Evolutionary conservation across 148 eudicot species (phyloP).

Genomic region (Hydrangea macrophylla): DNA sequence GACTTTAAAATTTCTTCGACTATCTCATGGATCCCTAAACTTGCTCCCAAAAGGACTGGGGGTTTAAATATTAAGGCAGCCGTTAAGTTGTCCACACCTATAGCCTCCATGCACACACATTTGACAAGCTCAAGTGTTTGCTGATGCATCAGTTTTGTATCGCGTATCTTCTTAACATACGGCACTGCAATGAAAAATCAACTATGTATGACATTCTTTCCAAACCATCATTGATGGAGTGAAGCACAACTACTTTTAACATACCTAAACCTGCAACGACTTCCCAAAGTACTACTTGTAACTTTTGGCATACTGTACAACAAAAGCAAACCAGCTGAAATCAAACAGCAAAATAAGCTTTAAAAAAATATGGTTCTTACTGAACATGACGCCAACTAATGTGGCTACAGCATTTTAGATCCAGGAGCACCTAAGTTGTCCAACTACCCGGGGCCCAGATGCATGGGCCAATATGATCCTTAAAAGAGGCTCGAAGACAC

Average conservation of each 20-base stretch:
- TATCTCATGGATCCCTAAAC: slow-evolving; percentile 26
- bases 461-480: too few relatives aligned
- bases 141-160: slow-evolving; percentile 7
- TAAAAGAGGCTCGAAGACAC: too few relatives aligned
- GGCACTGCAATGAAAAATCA: slow-evolving; percentile 17
- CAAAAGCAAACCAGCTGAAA: slow-evolving; percentile 1
- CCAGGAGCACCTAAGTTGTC: too few relatives aligned
- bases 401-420: too few relatives aligned
- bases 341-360: too few relatives aligned
- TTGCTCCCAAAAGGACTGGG: slow-evolving; percentile 16
- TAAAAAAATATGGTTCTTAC: too few relatives aligned
- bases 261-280: slow-evolving; percentile 4
- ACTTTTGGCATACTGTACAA: not conserved
- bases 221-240: too few relatives aligned
- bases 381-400: too few relatives aligned
- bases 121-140: slow-evolving; percentile 22
- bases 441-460: too few relatives aligned
- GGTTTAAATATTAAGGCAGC: not conserved
- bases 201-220: too few relatives aligned
- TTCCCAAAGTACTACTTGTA: slow-evolving; percentile 4
- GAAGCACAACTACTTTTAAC: not conserved
- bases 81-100: not conserved
- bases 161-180: not conserved
- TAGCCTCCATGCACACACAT: slow-evolving; percentile 8
- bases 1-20: slow-evolving; percentile 11